A percentile compares a stretch with the other conserved stretches of the same genome.
Evolutionary conservation across 2,329 filamentous ascomycete genomes (phyloP).

Genomic region (Lecanicillium sp.): DNA sequence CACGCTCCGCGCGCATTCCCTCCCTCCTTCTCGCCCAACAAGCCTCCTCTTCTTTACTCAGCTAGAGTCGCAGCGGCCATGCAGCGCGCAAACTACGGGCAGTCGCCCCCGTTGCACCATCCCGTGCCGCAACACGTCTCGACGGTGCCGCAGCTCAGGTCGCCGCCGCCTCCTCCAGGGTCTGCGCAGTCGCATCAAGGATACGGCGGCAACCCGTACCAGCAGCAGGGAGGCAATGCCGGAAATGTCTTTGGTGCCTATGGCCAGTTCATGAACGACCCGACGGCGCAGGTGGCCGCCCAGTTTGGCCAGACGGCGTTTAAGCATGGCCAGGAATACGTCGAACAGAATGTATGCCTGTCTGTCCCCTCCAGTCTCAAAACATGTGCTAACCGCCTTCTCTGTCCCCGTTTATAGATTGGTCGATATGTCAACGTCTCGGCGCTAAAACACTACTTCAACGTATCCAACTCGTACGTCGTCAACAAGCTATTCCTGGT

Average conservation of each 20-base stretch:
- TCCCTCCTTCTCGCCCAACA: too few species aligned
- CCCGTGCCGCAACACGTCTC: constrained; percentile 98
- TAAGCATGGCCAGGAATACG: constrained; percentile 83
- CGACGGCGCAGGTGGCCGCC: constrained; percentile 87
- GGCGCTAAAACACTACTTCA: constrained; percentile 97
- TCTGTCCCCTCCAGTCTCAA: background rate
- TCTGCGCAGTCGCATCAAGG: constrained; percentile 59
- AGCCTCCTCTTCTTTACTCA: background rate
- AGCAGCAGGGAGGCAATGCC: constrained; percentile 48
- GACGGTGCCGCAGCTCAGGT: constrained; percentile 92
- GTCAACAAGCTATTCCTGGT: constrained; percentile 88
- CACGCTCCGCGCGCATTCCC: too few species aligned
- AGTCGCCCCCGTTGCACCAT: constrained; percentile 91
- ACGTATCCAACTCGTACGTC: constrained; percentile 96
- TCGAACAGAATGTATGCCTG: constrained; percentile 76
- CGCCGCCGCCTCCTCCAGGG: constrained; percentile 72
- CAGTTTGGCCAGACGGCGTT: constrained; percentile 91
- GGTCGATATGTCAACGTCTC: constrained; percentile 80
- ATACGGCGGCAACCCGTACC: constrained; percentile 66
- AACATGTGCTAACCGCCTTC: background rate
- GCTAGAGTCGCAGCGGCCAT: constrained; percentile 40
- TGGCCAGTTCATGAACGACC: constrained; percentile 91
- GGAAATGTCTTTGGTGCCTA: constrained; percentile 62
- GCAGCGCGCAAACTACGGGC: constrained; percentile 79
- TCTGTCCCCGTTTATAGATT: constrained; percentile 16